Base-by-base conservation (phyloP, 352 stramenopile species). In the Globisporangium heterothallicum region DNA sequence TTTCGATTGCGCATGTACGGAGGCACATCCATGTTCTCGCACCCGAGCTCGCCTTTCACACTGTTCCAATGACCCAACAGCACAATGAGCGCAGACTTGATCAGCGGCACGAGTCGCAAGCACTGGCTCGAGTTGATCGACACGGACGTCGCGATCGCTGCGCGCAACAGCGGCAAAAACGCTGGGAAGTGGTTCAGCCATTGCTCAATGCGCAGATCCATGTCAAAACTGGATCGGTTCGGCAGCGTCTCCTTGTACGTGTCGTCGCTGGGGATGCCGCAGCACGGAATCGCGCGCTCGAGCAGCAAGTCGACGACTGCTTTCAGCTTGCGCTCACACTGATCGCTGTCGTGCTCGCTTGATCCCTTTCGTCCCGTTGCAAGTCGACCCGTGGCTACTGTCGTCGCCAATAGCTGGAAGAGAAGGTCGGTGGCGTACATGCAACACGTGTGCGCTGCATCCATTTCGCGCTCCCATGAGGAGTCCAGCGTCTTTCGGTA, bases 61-160 rank as follows among this genome's bases (percentile, higher is more conserved):
- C 78, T 88, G 65, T 93, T 89, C 83, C 83, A 93, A 49, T 92
- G 78, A 1, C 81, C 77, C 8, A 93, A 16, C 4, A 90, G 60
- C 21, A 93, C 83, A 13, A 91, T 72, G 5, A 93, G 52, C 10
- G 74, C 64, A 6, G 80, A 83, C 43, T 93, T 93, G 53, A 93
- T 63, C 42, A 93, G 56, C 2, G 78, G 76, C n/a, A 90, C 59
- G 9, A 88, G 67, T 1, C 78, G 80, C 19, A 84, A 44, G 41
- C 71, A 38, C 42, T 86, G 72, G 4, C 49, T 67, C 7, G 76
- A 81, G 1, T 64, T 51, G 3, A 84, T 53, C 0, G 64, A 66
- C 18, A 61, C 65, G 0, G 66, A 70, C 8, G 62, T 66, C n/a
- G 64, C 49, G 29, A 92, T 61, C 1, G 78, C 53, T 0, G 61